Base-by-base conservation (phyloP, 495 filamentous ascomycete species). In the Podospora pseudopauciseta region DNA sequence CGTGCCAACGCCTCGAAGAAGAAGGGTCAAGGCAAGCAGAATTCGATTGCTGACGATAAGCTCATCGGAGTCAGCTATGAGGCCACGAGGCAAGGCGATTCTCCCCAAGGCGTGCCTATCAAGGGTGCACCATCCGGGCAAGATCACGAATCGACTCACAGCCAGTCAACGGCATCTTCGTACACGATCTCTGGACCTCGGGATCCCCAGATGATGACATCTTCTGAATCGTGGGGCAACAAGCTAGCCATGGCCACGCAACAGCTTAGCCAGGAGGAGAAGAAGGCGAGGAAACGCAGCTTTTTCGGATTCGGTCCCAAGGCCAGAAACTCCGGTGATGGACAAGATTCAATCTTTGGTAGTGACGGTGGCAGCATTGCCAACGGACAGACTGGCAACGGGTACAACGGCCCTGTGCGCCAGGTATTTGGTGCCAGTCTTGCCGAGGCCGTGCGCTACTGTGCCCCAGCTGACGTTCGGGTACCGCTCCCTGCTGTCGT, bases 401-500 rank as follows among this genome's bases (percentile, higher is more conserved):
- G 89, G 49, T 82, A 80, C 58, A 84, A 82, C 68, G 87, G 86
- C 2, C 84, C 85, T 0, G 82, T 89, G 53, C 86, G 90, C 60
- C 86, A 92, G 53, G 91, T 92, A 7, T 99, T 99, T 77, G 96
- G 95, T 15, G 91, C 91, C 57, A 88, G 92, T 5, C 79, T 99
- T 44, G 87, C 88, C 5, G 94, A 99, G 72, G 95, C 95, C 49
- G 94, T 97, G 5, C 85, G 91, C 71, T 90, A 85, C 74, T 92
- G 90, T 69, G 83, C 86, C 16, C 94, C 94, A 6, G 76, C 84
- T 56, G 92, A 91, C 66, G 81, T 91, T 20, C 82, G 82, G 63
- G 87, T 90, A 20, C 87, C 90, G 60, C 81, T 99, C 44, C 95
- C 95, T 7, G 92, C 96, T n/a, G 95, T 98, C 1, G 93, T 97